Conservation (phyloP, 768 basidiomycete genomes). For the Russula lepida region DNA sequence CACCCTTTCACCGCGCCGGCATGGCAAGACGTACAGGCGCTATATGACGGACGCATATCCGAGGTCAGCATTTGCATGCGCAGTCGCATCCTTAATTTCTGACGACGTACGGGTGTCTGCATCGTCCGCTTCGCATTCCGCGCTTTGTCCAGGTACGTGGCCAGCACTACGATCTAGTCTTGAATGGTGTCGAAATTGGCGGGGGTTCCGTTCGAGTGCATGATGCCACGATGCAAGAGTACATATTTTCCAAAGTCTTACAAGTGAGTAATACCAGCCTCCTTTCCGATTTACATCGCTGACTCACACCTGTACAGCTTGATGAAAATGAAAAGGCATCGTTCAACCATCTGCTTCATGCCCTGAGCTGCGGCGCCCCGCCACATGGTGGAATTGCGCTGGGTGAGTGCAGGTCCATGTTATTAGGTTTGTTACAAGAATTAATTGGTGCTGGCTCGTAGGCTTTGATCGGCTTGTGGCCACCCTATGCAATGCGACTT, state of each 20-base stretch:
- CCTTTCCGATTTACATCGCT: background rate
- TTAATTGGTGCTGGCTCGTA: constrained; percentile 26
- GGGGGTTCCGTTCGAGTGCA: constrained; percentile 92
- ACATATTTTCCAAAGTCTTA: constrained; percentile 67
- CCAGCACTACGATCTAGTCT: constrained; percentile 92
- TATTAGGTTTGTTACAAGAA: background rate
- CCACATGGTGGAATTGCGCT: constrained; percentile 94
- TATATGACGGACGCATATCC: constrained; percentile 64
- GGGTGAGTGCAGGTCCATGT: constrained; percentile 39
- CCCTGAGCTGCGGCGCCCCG: constrained; percentile 83
- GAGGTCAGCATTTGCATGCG: constrained; percentile 27
- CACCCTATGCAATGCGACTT: constrained; percentile 77
- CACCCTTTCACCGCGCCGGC: constrained; percentile 97
- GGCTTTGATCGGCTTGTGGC: constrained; percentile 92
- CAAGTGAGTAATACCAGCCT: constrained; percentile 40
- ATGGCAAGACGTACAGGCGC: constrained; percentile 73
- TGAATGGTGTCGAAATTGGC: constrained; percentile 91
- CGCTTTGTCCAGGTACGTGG: constrained; percentile 64
- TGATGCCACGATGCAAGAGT: constrained; percentile 79
- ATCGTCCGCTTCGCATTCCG: constrained; percentile 1
- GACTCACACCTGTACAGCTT: constrained; percentile 40
- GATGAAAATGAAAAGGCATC: constrained; percentile 60
- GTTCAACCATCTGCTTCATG: constrained; percentile 81
- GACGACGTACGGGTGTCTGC: background rate
- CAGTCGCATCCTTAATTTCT: constrained; percentile 31